A percentile compares a stretch with the other conserved stretches of the same genome.
Conservation (phyloP, 2,329 filamentous ascomycete species). For the Stagonosporopsis cucurbitacearum region DNA sequence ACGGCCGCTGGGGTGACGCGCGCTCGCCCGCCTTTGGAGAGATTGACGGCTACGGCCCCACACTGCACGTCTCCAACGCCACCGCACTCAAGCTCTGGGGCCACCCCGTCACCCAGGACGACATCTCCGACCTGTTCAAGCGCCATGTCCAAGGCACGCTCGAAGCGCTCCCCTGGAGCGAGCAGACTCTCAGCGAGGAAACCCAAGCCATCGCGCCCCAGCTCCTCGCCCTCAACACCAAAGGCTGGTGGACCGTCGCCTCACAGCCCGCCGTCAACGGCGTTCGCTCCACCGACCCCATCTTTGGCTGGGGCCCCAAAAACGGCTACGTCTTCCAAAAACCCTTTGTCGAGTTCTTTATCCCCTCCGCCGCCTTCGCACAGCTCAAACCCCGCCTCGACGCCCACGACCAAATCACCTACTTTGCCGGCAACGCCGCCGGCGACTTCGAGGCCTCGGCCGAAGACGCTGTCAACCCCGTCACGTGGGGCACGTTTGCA, state of each 20-base stretch:
- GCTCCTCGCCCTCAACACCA: conserved; percentile 77
- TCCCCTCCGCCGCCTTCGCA: conserved; percentile 75
- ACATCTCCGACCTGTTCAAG: conserved; percentile 82
- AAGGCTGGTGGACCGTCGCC: conserved; percentile 95
- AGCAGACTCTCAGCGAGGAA: conserved; percentile 84
- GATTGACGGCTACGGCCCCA: conserved; percentile 98
- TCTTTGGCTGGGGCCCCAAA: conserved; percentile 92
- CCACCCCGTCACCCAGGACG: conserved; percentile 69
- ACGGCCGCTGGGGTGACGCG: conserved; percentile 93
- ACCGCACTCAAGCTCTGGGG: conserved; percentile 88
- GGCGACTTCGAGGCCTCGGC: conserved; percentile 78
- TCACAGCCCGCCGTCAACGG: conserved; percentile 95
- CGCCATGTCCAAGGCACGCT: conserved; percentile 81
- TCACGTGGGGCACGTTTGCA: conserved; percentile 95
- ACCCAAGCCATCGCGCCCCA: conserved; percentile 79
- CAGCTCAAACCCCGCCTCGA: conserved; percentile 70
- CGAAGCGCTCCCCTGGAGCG: conserved; percentile 88
- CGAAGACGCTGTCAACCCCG: conserved; percentile 80
- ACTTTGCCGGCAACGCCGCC: conserved; percentile 80
- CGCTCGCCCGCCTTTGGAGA: conserved; percentile 87
- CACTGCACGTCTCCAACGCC: conserved; percentile 84
- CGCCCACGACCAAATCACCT: conserved; percentile 73
- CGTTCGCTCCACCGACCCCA: conserved; percentile 73
- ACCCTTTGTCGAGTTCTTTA: conserved; percentile 96
- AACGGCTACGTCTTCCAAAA: conserved; percentile 98